Base-by-base conservation (phyloP, 1,139 yeast species). In the Geotrichum aggregatum region DNA sequence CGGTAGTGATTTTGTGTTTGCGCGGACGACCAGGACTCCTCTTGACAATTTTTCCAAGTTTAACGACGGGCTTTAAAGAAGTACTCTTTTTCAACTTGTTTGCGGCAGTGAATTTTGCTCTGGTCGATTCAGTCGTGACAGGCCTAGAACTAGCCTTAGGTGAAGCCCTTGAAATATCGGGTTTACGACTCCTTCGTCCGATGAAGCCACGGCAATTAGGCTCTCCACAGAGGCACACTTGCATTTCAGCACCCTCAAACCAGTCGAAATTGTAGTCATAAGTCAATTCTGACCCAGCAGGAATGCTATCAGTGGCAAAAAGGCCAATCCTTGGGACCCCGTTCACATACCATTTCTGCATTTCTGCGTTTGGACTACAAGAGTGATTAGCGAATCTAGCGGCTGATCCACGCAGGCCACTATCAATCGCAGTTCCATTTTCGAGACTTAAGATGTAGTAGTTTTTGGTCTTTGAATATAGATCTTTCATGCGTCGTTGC, bases 371-470 rank as follows among this genome's bases (percentile, higher is more conserved):
- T 33, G 77, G 76, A 43, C 63, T 59, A 59, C 77, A 74, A 1
- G 76, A 72, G 53, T 74, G 77, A 56, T 73, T 74, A 5, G 70
- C 75, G 59, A 71, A 74, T 43, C 76, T 59, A 0, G 77, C 76
- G 3, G 68, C 71, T 0, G 76, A 71, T 1, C 77, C 77, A 30
- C 69, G 61, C 28, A 58, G 60, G 10, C 73, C 72, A 18, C 71
- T 66, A 57, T 74, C 77, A 49, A 74, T 71, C 3, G 71, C 69
- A 28, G 64, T 57, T 2, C 73, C 72, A 41, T 66, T 63, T 31
- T 71, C 75, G 19, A 73, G 58, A 36, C 70, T 66, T 11, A 73
- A 56, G 52, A 71, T 68, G 55, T 71, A 71, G 54, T 63, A 71
- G 44, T 69, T 64, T 36, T 59, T 52, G 3, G 61, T 52, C 6